Conservation (phyloP, 2,329 filamentous ascomycete species). For the Didymella keratinophila region DNA sequence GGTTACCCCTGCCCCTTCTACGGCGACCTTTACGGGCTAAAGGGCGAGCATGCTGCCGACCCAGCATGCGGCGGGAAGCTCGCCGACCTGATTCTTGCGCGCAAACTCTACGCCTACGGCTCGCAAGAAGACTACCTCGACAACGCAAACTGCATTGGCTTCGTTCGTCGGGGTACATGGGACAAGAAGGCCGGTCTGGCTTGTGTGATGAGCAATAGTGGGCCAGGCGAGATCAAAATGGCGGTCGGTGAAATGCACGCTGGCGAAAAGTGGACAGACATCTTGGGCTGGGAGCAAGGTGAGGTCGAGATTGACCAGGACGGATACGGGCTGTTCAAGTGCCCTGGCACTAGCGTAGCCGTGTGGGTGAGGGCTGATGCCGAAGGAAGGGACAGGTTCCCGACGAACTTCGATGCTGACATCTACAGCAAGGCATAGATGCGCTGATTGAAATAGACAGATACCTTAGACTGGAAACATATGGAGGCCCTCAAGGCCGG, state of each 20-base stretch:
- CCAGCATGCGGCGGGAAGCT: conserved; percentile 62
- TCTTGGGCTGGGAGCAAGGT: conserved; percentile 63
- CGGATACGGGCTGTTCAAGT: conserved; percentile 66
- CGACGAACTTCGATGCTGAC: conserved; percentile 46
- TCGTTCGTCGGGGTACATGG: conserved; percentile 63
- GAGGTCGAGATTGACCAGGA: conserved; percentile 66
- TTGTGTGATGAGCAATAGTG: conserved; percentile 61
- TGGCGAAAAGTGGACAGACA: conserved; percentile 70
- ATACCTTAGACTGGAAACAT: not conserved
- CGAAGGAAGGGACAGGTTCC: conserved; percentile 53
- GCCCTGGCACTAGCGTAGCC: conserved; percentile 59
- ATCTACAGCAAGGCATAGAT: conserved; percentile 41
- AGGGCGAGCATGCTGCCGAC: conserved; percentile 62
- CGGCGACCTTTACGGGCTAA: conserved; percentile 72
- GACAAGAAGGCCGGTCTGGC: conserved; percentile 56
- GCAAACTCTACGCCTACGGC: conserved; percentile 73
- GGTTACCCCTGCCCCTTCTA: conserved; percentile 75
- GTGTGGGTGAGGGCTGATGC: conserved; percentile 69
- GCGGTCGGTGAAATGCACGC: conserved; percentile 65
- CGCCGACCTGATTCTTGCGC: conserved; percentile 66
- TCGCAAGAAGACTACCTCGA: conserved; percentile 71
- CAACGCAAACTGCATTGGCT: conserved; percentile 67
- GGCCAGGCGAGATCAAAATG: conserved; percentile 63
- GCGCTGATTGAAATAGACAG: not conserved
- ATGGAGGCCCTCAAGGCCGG: not conserved